Evolutionary conservation across 202 grass and related monocot species (phyloP), one percentile per base, ranked within the genome.

Genomic region (Bolboschoenoplectus hybrid): DNA sequence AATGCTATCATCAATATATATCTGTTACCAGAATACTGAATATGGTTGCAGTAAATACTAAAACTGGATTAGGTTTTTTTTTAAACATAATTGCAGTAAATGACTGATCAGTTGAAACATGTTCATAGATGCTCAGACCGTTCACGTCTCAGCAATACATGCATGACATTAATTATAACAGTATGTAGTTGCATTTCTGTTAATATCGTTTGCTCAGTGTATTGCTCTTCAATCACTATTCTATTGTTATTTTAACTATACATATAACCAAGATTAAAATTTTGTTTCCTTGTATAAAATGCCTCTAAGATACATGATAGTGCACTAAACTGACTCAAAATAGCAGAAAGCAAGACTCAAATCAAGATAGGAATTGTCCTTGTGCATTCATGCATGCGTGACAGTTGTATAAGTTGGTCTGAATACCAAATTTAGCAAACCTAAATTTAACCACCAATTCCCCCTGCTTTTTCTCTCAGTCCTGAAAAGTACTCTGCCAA

Each of bases 391-490:
- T 79, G 52, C 52, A 57, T 79, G 3, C 46, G 58, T 79, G 52
- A 79, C 74, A 79, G 52, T 40, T 79, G 74, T 79, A 79, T 17
- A 58, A 58, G 58, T 58, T 57, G 40, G 74, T 79, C 35, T 51
- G n/a, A 51, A 50, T 67, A 50, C 80, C 80, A 82, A 82, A 82
- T 66, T 66, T 82, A 82, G 80, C 61, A 82, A 82, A 82, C 43
- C 60, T 82, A 82, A 49, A 44, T 7, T 32, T 65, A 66, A 64
- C 80, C 80, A 51, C 45, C 43, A 66, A 34, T 82, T 46, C 35
- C 26, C 13, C 70, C 65, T 86, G 16, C 20, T 87, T 88, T 85
- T 71, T 71, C 85, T 89, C 57, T 72, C 80, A 82, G 36, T n/a
- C 57, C 80, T 63, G 14, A 50, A 57, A 71, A 53, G 39, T 75